Evolutionary conservation across 2,329 filamentous ascomycete species (phyloP).

Genomic region (Aspergillus sergii): DNA sequence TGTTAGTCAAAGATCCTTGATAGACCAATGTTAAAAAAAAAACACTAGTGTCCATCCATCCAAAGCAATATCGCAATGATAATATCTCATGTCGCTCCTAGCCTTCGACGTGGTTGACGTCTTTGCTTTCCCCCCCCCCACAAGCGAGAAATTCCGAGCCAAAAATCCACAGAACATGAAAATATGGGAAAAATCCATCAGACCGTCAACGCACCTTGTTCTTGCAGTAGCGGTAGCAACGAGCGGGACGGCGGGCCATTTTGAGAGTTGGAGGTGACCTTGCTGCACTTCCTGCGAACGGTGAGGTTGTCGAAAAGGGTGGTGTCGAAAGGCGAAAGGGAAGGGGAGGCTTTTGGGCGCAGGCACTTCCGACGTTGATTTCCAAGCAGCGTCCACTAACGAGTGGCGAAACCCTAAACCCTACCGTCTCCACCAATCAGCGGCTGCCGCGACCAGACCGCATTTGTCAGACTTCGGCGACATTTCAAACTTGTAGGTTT

Average conservation of each 20-base stretch:
- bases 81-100: slow-evolving; percentile 1
- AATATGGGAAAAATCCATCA: slow-evolving; percentile 20
- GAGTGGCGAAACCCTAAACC: slow-evolving; percentile 48
- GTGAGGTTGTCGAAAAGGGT: slow-evolving; percentile 37
- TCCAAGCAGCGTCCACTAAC: slow-evolving; percentile 46
- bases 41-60: slow-evolving; percentile 7
- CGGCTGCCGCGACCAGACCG: slow-evolving; percentile 11
- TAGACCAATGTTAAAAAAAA: slow-evolving; percentile 5
- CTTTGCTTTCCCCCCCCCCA: slow-evolving; percentile 25
- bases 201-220: slow-evolving; percentile 78
- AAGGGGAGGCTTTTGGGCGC: slow-evolving; percentile 28
- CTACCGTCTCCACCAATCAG: slow-evolving; percentile 37
- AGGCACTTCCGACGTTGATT: slow-evolving; percentile 41
- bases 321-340: slow-evolving; percentile 38
- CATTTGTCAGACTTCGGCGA: slow-evolving; percentile 25
- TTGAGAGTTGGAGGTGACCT: slow-evolving; percentile 64
- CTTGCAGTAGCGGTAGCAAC: slow-evolving; percentile 99
- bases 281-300: slow-evolving; percentile 53
- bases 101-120: slow-evolving; percentile 6
- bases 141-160: slow-evolving; percentile 30
- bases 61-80: not conserved
- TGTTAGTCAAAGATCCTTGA: slow-evolving; percentile 23
- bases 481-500: not conserved
- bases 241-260: slow-evolving; percentile 99
- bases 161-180: slow-evolving; percentile 30